Base-by-base conservation (phyloP, 345 rosid species). In the Eucalyptus grandis region DNA sequence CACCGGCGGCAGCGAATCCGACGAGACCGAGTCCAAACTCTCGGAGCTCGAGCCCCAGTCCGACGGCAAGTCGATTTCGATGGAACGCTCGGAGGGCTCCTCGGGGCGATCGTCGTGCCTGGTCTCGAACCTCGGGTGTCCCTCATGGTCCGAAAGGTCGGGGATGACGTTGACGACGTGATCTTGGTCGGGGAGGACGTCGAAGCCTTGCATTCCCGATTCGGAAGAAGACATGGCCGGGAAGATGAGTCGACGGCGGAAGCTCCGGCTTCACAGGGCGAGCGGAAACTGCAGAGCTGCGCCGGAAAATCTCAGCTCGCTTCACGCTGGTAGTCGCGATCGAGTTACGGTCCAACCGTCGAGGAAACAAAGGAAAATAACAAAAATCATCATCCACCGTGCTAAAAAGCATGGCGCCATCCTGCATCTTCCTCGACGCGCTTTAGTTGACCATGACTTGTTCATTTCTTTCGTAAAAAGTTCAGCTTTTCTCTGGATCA, bases 1-100 rank as follows among this genome's bases (percentile, higher is more conserved):
- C 49, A 46, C 47, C 85, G 16, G 62, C 82, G 46, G 81, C 56
- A 40, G 43, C 86, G 86, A 87, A 72, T 49, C 89, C 54, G 88
- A 82, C 89, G 90, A 90, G 60, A 92, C 90, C 47, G 89, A 77
- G 82, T 81, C 15, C 30, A 31, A 30, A 44, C 37, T 82, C 91
- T 15, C 12, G 5, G 6, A 13, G 6, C 50, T 49, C 50, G 50
- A 49, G 49, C 14, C 56, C 56, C 56, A 19, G 77, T n/a, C 17
- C 81, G 24, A 69, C 44, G 11, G 14, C 44, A 22, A 69, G 81
- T 34, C 44, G 24, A 17, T 69, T 34, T 13, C 44, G 7, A 10
- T 17, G 81, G 81, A 69, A 34, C 14, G 81, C 81, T 34, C 44
- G 24, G 81, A 37, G 44, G 26, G 44, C 81, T 24, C 11, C 4